Evolutionary conservation across 2,329 filamentous ascomycete species (phyloP).

Genomic region (Raffaelea ambrosiae): DNA sequence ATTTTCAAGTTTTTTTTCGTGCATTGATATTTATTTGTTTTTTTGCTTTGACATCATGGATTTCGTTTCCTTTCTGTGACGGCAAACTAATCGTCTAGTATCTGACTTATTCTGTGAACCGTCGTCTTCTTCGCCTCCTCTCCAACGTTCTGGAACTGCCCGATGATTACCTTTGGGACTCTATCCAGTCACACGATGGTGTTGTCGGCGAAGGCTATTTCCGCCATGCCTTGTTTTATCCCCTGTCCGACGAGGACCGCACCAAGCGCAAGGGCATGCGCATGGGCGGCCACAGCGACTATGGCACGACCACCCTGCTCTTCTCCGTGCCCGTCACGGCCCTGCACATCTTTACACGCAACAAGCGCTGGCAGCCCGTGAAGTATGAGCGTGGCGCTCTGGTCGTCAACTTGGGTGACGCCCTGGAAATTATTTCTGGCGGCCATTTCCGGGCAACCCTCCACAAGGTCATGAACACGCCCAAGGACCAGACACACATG

Average conservation of each 20-base stretch:
- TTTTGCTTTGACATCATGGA: too few relatives aligned
- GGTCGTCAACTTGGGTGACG: slow-evolving; percentile 40
- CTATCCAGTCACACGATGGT: slow-evolving; percentile 32
- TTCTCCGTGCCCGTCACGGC: slow-evolving; percentile 38
- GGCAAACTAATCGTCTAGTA: too few relatives aligned
- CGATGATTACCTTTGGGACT: slow-evolving; percentile 33
- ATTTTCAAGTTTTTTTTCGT: too few relatives aligned
- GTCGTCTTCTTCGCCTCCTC: slow-evolving; percentile 29
- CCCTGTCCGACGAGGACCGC: slow-evolving; percentile 21
- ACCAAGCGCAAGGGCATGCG: slow-evolving; percentile 28
- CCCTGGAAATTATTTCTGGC: slow-evolving; percentile 34
- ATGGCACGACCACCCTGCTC: slow-evolving; percentile 34
- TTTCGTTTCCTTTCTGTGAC: too few relatives aligned
- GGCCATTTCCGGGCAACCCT: slow-evolving; percentile 37
- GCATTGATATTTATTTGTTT: too few relatives aligned
- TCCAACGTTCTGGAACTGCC: slow-evolving; percentile 34
- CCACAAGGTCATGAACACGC: slow-evolving; percentile 33
- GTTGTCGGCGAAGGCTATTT: slow-evolving; percentile 36
- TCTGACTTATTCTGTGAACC: slow-evolving; percentile 38
- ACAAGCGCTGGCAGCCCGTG: slow-evolving; percentile 38
- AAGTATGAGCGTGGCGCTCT: slow-evolving; percentile 34
- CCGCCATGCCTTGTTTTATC: slow-evolving; percentile 34
- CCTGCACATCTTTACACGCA: slow-evolving; percentile 34
- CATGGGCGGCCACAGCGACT: slow-evolving; percentile 40
- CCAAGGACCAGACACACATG: slow-evolving; percentile 28